These are phyloP conservation scores for Hymenoscyphus occultus DNA, from an alignment of 2,329 filamentous ascomycete genomes.

Conservation along the genomic window DNA sequence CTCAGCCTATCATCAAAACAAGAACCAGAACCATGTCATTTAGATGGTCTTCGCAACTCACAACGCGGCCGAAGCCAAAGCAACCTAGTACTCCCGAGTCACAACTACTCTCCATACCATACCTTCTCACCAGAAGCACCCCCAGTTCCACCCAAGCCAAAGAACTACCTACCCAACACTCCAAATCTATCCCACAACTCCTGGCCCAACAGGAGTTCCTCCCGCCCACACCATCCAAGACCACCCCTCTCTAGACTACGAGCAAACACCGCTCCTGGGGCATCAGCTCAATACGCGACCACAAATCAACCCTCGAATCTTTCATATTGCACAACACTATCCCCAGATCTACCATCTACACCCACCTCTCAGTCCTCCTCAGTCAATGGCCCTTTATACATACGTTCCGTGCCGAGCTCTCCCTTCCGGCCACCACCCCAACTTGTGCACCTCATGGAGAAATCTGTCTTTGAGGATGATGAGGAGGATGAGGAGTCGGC, in stretches of 20 bases:
- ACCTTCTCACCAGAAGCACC: not conserved
- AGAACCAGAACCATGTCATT: not conserved
- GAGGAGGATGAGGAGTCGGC: conserved; percentile 50
- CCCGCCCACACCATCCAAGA: not conserved
- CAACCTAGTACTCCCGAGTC: not conserved
- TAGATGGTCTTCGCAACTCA: not conserved
- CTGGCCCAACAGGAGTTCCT: not conserved
- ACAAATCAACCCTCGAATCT: not conserved
- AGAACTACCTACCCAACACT: not conserved
- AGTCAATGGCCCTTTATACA: not conserved
- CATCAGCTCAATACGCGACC: not conserved
- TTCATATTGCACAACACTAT: not conserved
- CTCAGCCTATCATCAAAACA: not conserved
- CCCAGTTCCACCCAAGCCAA: not conserved
- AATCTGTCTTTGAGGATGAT: conserved; percentile 41
- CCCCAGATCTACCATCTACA: not conserved
- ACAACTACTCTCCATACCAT: not conserved
- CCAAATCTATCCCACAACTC: not conserved
- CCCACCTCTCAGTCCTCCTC: not conserved
- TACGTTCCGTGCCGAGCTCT: not conserved
- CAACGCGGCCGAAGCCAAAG: conserved; percentile 1
- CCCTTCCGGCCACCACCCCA: not conserved
- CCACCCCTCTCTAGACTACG: not conserved
- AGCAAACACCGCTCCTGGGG: not conserved
- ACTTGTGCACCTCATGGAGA: not conserved